Evolutionary conservation across 345 rosid species (phyloP).

Genomic region (Dimocarpus longan): DNA sequence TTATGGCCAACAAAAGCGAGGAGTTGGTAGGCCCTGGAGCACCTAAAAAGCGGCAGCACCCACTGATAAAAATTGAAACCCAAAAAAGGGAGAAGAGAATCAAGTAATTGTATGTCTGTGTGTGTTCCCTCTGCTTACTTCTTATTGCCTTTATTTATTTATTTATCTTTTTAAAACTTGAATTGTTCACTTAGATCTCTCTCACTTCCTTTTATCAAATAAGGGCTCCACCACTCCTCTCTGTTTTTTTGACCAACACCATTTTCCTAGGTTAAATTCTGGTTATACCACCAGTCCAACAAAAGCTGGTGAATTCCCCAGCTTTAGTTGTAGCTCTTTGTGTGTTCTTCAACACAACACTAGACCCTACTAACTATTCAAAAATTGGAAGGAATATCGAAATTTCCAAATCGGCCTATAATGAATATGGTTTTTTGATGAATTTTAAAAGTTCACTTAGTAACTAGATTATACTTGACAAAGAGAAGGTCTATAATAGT

Average conservation of each 20-base stretch:
- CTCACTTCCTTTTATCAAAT: neutral
- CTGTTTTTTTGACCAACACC: conserved; percentile 26
- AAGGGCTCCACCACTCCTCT: conserved; percentile 22
- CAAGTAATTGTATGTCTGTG: conserved; percentile 24
- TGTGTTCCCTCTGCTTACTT: conserved; percentile 10
- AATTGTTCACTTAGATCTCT: neutral
- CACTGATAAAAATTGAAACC: conserved; percentile 17
- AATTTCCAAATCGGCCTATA: too few species aligned
- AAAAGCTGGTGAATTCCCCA: neutral
- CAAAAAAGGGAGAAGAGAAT: conserved; percentile 10
- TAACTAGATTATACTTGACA: too few species aligned
- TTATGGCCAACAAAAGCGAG: conserved; percentile 35
- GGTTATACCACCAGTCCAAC: neutral
- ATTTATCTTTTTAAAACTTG: neutral
- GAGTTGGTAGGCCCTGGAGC: conserved; percentile 17
- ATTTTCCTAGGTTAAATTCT: conserved; percentile 20
- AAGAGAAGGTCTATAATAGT: too few species aligned
- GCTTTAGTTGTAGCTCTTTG: neutral
- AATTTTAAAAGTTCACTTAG: too few species aligned
- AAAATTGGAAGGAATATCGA: too few species aligned
- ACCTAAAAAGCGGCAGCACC: conserved; percentile 42
- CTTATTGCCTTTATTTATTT: neutral
- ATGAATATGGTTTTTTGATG: too few species aligned
- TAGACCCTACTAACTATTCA: neutral
- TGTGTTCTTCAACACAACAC: neutral